Evolutionary conservation across 2,329 filamentous ascomycete species (phyloP).

Genomic region (Fusarium setosum): DNA sequence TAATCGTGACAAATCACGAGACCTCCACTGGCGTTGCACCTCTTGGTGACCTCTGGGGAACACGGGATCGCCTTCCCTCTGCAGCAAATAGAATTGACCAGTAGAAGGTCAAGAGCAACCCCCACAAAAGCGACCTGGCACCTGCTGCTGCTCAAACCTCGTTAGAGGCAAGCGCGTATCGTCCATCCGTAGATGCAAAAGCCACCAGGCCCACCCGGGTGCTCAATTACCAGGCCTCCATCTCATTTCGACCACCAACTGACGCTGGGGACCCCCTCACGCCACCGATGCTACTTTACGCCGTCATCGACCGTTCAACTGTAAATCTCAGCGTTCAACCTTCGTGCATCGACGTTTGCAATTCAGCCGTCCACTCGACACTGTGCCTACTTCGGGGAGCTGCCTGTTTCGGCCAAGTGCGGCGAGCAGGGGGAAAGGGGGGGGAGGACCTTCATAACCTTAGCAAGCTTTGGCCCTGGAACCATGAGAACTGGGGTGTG

Average conservation of each 20-base stretch:
- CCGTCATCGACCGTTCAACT: constrained; percentile 20
- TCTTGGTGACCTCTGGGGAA: neutral
- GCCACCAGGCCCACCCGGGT: constrained; percentile 17
- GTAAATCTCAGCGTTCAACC: constrained; percentile 7
- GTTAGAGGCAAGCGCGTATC: constrained; percentile 17
- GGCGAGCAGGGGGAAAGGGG: neutral
- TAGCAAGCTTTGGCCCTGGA: constrained; percentile 26
- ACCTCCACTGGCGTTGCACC: neutral
- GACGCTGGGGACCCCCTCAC: neutral
- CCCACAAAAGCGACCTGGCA: no score
- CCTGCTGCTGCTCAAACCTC: constrained; percentile 2
- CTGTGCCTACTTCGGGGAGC: constrained; percentile 39
- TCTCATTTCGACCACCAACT: constrained; percentile 2
- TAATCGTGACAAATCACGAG: constrained; percentile 8
- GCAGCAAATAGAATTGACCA: constrained; percentile 11
- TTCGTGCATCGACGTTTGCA: constrained; percentile 2
- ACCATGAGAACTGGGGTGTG: constrained; percentile 1
- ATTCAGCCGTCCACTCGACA: constrained; percentile 18
- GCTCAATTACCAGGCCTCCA: neutral
- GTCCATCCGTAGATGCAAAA: no score
- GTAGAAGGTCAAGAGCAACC: constrained; percentile 30
- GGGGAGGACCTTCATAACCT: constrained; percentile 25
- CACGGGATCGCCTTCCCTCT: constrained; percentile 26
- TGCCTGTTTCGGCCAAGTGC: constrained; percentile 40
- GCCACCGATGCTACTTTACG: constrained; percentile 31